These are phyloP conservation scores for Wickerhamiella sorbophila DNA, from an alignment of 805 yeast genomes.

Conservation along the genomic window DNA sequence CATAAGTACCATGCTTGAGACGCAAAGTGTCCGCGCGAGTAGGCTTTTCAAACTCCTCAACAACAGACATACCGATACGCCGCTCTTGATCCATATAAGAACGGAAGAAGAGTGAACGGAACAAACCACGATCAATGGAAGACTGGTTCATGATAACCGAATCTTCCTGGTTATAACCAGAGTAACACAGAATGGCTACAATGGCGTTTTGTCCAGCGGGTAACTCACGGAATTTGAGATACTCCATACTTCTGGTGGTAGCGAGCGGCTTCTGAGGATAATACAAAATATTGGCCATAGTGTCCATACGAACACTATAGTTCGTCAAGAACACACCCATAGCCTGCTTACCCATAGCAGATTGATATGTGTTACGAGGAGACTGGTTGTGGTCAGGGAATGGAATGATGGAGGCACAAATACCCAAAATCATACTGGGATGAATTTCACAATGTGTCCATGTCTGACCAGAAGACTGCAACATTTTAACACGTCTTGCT, in stretches of 20 bases:
- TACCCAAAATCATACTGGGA: constrained; percentile 97
- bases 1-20: constrained; percentile 95
- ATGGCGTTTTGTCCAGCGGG: constrained; percentile 99
- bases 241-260: constrained; percentile 96
- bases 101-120: constrained; percentile 89
- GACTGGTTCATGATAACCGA: constrained; percentile 99
- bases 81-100: constrained; percentile 98
- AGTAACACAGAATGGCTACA: constrained; percentile 95
- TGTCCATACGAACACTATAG: constrained; percentile 94
- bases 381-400: constrained; percentile 99
- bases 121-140: constrained; percentile 89
- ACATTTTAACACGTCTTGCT: constrained; percentile 60
- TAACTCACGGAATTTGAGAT: constrained; percentile 87
- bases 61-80: constrained; percentile 95
- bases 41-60: constrained; percentile 96
- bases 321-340: constrained; percentile 98
- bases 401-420: constrained; percentile 96
- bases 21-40: constrained; percentile 86
- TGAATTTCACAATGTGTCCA: constrained; percentile 98
- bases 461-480: constrained; percentile 49
- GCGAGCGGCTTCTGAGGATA: constrained; percentile 98
- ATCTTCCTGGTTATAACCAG: constrained; percentile 99
- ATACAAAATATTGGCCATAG: constrained; percentile 95
- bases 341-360: constrained; percentile 99
- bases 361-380: constrained; percentile 97